Evolutionary conservation across 2,329 filamentous ascomycete genomes (phyloP).

Genomic region (Aspergillus hiratsukae): DNA sequence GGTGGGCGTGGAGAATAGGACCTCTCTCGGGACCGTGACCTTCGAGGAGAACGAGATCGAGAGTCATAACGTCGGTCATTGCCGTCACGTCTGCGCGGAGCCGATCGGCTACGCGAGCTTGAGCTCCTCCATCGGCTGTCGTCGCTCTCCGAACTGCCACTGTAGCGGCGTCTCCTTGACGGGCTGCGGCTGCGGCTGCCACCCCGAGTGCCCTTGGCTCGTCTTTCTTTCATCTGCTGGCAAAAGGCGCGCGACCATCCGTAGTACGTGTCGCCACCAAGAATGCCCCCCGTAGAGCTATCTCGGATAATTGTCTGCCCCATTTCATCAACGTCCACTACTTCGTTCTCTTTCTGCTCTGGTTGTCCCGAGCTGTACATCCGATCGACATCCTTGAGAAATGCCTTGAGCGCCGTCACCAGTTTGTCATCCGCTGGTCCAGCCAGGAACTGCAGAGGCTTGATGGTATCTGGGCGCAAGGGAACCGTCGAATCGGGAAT

Average conservation of each 20-base stretch:
- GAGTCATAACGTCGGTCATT: conserved; percentile 19
- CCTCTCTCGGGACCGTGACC: conserved; percentile 24
- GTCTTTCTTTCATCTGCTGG: conserved; percentile 65
- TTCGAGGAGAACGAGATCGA: conserved; percentile 22
- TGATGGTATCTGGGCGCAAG: conserved; percentile 67
- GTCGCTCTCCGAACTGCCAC: conserved; percentile 31
- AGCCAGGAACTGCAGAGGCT: conserved; percentile 64
- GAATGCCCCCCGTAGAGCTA: conserved; percentile 60
- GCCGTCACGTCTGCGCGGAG: conserved; percentile 15
- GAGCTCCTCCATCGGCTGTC: conserved; percentile 26
- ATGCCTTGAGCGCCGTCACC: conserved; percentile 62
- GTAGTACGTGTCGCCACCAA: conserved; percentile 72
- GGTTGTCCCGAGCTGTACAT: conserved; percentile 57
- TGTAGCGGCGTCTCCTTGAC: conserved; percentile 39
- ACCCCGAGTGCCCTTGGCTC: conserved; percentile 34
- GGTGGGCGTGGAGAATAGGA: conserved; percentile 32
- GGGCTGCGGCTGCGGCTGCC: conserved; percentile 45
- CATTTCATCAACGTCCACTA: conserved; percentile 67
- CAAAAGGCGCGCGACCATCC: conserved; percentile 82
- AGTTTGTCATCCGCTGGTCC: conserved; percentile 66
- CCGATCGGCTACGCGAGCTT: conserved; percentile 28
- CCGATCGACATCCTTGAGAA: conserved; percentile 65
- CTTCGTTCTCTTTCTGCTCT: conserved; percentile 45
- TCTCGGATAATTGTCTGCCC: conserved; percentile 65
- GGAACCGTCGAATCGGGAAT: conserved; percentile 70